A percentile compares a stretch with the other conserved stretches of the same genome.
These are phyloP conservation scores for Russula ochroleuca DNA, from an alignment of 768 basidiomycete species.

Conservation along the genomic window DNA sequence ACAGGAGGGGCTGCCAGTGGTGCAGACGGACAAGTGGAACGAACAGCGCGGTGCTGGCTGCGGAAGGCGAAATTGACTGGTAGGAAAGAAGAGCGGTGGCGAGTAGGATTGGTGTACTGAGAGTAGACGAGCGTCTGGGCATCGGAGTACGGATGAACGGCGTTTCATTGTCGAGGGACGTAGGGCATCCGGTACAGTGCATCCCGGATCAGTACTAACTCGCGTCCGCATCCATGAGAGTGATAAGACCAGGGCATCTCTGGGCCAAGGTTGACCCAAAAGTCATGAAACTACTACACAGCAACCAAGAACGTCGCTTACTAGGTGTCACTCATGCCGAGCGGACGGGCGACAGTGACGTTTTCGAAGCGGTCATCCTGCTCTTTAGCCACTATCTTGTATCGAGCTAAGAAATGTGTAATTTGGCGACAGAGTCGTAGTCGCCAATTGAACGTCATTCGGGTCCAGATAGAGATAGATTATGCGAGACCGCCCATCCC, in stretches of 20 bases:
- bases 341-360: no score
- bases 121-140: slow-evolving; percentile 22
- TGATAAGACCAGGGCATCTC: no score
- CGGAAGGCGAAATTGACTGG: slow-evolving; percentile 3
- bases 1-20: background rate
- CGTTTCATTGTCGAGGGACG: slow-evolving; percentile 26
- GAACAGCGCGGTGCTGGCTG: background rate
- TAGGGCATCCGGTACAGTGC: slow-evolving; percentile 20
- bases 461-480: no score
- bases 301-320: no score
- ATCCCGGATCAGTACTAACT: background rate
- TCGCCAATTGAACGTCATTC: background rate
- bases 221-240: background rate
- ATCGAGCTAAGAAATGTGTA: background rate
- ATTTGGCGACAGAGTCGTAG: background rate
- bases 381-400: background rate
- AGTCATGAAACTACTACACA: no score
- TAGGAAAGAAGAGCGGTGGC: slow-evolving; percentile 25
- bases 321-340: no score
- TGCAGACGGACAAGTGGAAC: background rate
- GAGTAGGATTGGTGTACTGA: slow-evolving; percentile 26
- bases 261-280: no score
- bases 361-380: no score
- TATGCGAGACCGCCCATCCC: no score
- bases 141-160: slow-evolving; percentile 25